Evolutionary conservation across 2,329 filamentous ascomycete species (phyloP), one percentile per base, ranked within the genome.

Genomic region (Ophiosphaerella narmari): DNA sequence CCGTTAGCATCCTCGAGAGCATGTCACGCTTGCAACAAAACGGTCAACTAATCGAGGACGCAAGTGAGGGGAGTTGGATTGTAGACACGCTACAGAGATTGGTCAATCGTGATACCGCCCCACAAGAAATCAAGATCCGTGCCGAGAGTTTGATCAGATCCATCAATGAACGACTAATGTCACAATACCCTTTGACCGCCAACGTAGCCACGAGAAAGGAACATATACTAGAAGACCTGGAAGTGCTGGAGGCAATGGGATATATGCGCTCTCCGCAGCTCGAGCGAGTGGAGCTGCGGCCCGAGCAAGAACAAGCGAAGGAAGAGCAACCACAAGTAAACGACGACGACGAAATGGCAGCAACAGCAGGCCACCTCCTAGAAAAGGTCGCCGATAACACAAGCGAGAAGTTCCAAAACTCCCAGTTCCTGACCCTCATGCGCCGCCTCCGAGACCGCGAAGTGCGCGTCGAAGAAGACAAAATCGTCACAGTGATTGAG

Each of bases 381-480:
- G 80, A 87, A 46, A 86, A 84, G 33, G 83, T 95, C 11, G 79
- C 83, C 16, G 78, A 86, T 60, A 86, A 93, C 59, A 81, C 84
- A 50, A 86, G 82, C 47, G 76, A 85, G 39, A 93, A 93, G 66
- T 94, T 94, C 71, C 84, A 86, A 62, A 84, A 91, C 65, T 92
- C 89, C 59, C 83, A 83, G 50, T 95, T 95, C 65, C 74, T 93
- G 1, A 79, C 82, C 4, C 76, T 95, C 39, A 94, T 95, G 90
- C 83, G 88, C 24, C 82, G 84, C 51, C 82, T 94, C 46, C 82
- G 87, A 43, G 85, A 90, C 65, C 79, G 82, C 47, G 86, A 94
- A 74, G 84, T 91, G 12, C 82, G 82, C 41, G 85, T 94, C 33
- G 81, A 89, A 57, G 88, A 86, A 35, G 86, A 90, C 67, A 82